phyloP scores from a whole-genome alignment of 202 grass and related monocot species.

The Brachypodium distachyon region DNA sequence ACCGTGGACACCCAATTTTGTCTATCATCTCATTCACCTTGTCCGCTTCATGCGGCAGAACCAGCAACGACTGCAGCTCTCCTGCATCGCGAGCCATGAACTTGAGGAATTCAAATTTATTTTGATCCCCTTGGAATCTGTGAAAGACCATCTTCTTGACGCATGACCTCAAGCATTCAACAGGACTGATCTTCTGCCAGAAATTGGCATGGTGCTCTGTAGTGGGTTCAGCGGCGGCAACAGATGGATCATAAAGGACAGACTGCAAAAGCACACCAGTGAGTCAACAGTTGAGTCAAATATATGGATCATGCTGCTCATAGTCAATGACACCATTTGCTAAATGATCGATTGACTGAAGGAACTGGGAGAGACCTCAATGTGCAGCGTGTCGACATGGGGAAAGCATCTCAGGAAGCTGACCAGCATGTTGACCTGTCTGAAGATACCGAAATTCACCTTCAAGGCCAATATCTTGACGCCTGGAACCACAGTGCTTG shows the following conservation, averaged over 20 bases:
- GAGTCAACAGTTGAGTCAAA: background rate
- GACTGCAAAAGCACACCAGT: background rate
- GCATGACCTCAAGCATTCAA: background rate
- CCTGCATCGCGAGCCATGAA: background rate
- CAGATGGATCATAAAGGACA: background rate
- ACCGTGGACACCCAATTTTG: background rate
- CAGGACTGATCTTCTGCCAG: background rate
- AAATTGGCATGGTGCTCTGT: background rate
- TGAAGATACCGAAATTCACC: background rate
- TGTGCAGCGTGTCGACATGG: background rate
- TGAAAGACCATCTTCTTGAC: background rate
- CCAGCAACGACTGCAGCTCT: background rate
- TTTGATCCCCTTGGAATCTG: background rate
- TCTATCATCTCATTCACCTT: background rate
- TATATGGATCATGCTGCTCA: background rate
- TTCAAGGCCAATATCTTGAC: background rate
- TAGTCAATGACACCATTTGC: background rate
- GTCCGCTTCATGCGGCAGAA: background rate
- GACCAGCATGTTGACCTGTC: background rate
- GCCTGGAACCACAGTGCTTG: background rate
- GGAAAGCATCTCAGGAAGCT: background rate
- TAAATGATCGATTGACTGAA: background rate
- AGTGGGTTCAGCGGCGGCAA: background rate
- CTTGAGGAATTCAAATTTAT: slow-evolving; percentile 3
- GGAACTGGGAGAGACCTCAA: background rate